Conservation (phyloP, 2,329 filamentous ascomycete species). For the Parascedosporium putredinis region DNA sequence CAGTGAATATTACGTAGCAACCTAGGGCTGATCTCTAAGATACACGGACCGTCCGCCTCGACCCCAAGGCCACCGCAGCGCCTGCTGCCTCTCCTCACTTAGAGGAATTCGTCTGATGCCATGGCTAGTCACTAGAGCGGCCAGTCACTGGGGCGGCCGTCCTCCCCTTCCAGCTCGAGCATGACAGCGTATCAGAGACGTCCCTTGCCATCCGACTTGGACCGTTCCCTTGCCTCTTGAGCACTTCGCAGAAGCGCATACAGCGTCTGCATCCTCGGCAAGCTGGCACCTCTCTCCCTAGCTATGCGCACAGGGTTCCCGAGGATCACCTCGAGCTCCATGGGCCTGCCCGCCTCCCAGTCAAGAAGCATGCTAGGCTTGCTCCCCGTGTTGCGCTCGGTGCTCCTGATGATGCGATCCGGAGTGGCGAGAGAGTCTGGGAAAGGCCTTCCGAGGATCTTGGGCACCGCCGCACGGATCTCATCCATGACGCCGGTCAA, state of each 20-base stretch:
- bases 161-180: not conserved
- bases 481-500: constrained; percentile 59
- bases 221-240: constrained; percentile 39
- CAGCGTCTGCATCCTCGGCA: constrained; percentile 56
- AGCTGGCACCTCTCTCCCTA: constrained; percentile 48
- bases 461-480: constrained; percentile 53
- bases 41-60: no score
- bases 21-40: no score
- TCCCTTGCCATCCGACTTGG: not conserved
- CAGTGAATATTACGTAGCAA: no score
- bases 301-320: constrained; percentile 61
- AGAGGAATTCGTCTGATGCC: no score
- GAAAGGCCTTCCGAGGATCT: constrained; percentile 50
- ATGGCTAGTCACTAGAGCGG: no score
- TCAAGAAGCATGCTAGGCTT: constrained; percentile 60
- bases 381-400: constrained; percentile 52
- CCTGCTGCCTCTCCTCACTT: no score
- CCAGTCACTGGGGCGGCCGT: no score
- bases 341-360: constrained; percentile 53
- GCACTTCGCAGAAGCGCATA: constrained; percentile 56
- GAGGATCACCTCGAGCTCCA: constrained; percentile 64
- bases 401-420: constrained; percentile 53
- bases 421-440: constrained; percentile 47
- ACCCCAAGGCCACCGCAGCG: no score
- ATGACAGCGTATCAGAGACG: not conserved